Evolutionary conservation across 2,329 filamentous ascomycete genomes (phyloP), one percentile per base, ranked within the genome.

Genomic region (Fusarium oligoseptatum): DNA sequence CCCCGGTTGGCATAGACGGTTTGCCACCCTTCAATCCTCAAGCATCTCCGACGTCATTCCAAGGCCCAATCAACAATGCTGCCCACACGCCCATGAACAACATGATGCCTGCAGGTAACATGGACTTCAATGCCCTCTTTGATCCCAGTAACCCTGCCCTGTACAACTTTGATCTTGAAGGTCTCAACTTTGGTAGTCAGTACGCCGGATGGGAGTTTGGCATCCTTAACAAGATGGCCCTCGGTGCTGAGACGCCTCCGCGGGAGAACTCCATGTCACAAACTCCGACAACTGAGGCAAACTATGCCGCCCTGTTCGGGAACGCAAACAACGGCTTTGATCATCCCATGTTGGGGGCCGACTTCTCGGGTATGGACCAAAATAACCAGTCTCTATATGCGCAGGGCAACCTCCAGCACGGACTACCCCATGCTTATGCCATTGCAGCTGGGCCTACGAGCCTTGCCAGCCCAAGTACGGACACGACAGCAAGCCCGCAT

Each of bases 171-270:
- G 95, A 98, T 81, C 90, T 98, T 12, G 95, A 97, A 65, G 95
- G 95, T 68, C 89, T 98, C 81, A 84, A 85, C 66, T 99, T 98
- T 82, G 95, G 95, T 66, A 98, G 97, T 81, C 95, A 97, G 74
- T 99, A 98, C 80, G 96, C 95, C 70, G 96, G 95, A 20, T 88
- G 98, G 82, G 97, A 98, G 82, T 98, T 98, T 82, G 94, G 95
- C 64, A 98, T 98, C 90, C 90, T 99, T 0, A 95, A 95, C 32
- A 96, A 98, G 82, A 97, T 99, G 94, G 95, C 94, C 6, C 74
- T 84, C 14, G 69, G 94, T 15, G 93, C 92, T n/a, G 94, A 97
- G 77, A 94, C 92, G 17, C 91, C 93, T 8, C 90, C 93, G 6
- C 91, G 91, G 64, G 94, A 97, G 83, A 89, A 76, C 83, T 87